These are phyloP conservation scores for Paratrimastix pyriformis DNA, from an alignment of 78 protist genomes.

Conservation along the genomic window DNA sequence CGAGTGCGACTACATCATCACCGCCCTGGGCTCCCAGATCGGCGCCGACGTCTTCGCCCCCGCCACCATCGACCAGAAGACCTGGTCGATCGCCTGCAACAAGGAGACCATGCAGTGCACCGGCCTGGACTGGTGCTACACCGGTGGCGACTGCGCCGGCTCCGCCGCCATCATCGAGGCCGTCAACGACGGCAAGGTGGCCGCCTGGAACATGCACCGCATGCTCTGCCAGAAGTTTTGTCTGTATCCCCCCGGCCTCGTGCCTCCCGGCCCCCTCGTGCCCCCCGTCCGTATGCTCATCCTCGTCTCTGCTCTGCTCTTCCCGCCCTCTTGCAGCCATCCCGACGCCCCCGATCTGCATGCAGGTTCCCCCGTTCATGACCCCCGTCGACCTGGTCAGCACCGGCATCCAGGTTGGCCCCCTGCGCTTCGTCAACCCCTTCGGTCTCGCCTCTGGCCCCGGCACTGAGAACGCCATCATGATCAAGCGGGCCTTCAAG, in stretches of 20 bases:
- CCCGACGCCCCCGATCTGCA: neutral
- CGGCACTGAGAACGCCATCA: conserved; percentile 59
- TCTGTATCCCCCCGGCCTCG: no score
- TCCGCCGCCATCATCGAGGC: conserved; percentile 81
- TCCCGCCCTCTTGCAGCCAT: no score
- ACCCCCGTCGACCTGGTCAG: conserved; percentile 81
- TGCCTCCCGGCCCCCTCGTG: no score
- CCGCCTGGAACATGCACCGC: conserved; percentile 60
- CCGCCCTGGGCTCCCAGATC: conserved; percentile 76
- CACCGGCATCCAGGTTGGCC: conserved; percentile 58
- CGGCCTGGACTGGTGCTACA: conserved; percentile 57
- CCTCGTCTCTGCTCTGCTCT: no score
- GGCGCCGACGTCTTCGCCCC: conserved; percentile 25
- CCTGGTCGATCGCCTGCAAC: conserved; percentile 62
- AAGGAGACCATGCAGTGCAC: conserved; percentile 37
- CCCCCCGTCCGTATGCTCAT: no score
- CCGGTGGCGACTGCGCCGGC: conserved; percentile 82
- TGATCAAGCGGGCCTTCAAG: conserved; percentile 84
- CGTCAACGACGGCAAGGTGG: conserved; percentile 84
- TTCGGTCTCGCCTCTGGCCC: conserved; percentile 92
- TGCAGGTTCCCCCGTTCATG: conserved; percentile 62
- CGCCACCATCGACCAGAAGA: conserved; percentile 41
- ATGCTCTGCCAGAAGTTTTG: neutral
- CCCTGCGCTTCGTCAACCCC: conserved; percentile 80
- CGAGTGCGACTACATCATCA: conserved; percentile 71